These are phyloP conservation scores for Phytophthora aleatoria DNA, from an alignment of 352 stramenopile genomes.

Conservation along the genomic window DNA sequence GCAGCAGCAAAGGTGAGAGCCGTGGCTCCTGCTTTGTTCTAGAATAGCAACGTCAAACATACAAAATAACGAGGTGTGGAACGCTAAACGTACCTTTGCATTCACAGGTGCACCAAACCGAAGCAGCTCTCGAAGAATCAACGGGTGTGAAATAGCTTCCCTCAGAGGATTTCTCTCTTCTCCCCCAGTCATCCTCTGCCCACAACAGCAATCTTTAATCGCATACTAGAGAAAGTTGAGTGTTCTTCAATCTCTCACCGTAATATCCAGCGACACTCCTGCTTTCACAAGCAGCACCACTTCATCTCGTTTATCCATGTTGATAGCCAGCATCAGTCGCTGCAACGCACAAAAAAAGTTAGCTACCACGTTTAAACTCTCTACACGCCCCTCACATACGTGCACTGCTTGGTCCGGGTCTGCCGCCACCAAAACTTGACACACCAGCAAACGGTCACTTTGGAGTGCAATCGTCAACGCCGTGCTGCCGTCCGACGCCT, in stretches of 20 bases:
- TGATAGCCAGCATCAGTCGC: slow-evolving; percentile 37
- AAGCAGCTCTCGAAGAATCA: slow-evolving; percentile 37
- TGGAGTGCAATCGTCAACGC: slow-evolving; percentile 30
- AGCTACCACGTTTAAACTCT: not conserved
- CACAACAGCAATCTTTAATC: not conserved
- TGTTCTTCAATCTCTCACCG: slow-evolving; percentile 8
- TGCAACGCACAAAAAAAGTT: slow-evolving; percentile 10
- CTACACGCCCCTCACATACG: slow-evolving; percentile 13
- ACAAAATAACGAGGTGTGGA: not conserved
- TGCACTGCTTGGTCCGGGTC: slow-evolving; percentile 34
- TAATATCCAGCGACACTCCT: slow-evolving; percentile 35
- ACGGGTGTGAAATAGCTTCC: slow-evolving; percentile 31
- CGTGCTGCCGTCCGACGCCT: slow-evolving; percentile 28
- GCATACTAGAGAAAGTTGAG: not conserved
- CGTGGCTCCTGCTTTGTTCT: slow-evolving; percentile 39
- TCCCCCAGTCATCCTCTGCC: slow-evolving; percentile 26
- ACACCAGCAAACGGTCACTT: slow-evolving; percentile 28
- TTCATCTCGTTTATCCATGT: slow-evolving; percentile 27
- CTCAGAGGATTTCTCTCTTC: slow-evolving; percentile 36
- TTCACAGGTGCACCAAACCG: slow-evolving; percentile 35
- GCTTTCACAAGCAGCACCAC: slow-evolving; percentile 43
- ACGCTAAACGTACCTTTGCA: slow-evolving; percentile 24
- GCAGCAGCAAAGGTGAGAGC: slow-evolving; percentile 38
- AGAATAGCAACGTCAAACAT: not conserved
- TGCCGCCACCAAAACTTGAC: slow-evolving; percentile 35